These are phyloP conservation scores for Pseudogymnoascus sp. DNA, from an alignment of 2,329 filamentous ascomycete species.

Conservation along the genomic window DNA sequence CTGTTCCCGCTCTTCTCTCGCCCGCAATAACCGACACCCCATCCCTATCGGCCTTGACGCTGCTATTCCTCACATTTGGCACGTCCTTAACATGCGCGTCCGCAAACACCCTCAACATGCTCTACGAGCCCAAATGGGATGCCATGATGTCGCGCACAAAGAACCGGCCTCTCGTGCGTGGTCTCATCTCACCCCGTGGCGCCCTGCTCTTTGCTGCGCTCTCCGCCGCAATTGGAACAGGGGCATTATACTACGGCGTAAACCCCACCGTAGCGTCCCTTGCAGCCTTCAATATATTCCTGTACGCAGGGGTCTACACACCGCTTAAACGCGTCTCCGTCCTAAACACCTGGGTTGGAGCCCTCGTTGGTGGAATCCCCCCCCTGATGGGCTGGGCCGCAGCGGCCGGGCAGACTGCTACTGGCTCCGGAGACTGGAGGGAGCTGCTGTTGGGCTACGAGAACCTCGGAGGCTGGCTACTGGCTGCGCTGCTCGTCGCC, in stretches of 20 bases:
- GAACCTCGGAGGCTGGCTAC: slow-evolving; percentile 74
- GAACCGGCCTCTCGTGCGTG: slow-evolving; percentile 79
- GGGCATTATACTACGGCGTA: slow-evolving; percentile 75
- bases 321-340: slow-evolving; percentile 80
- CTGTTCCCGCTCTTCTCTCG: slow-evolving; percentile 75
- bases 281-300: slow-evolving; percentile 71
- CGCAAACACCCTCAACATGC: slow-evolving; percentile 94
- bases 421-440: slow-evolving; percentile 62
- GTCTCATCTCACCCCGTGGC: slow-evolving; percentile 60
- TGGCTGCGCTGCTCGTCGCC: slow-evolving; percentile 75
- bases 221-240: slow-evolving; percentile 60
- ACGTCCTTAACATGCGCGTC: slow-evolving; percentile 83
- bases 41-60: slow-evolving; percentile 80
- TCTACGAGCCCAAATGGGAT: slow-evolving; percentile 85
- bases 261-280: slow-evolving; percentile 88
- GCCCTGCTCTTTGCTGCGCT: slow-evolving; percentile 73
- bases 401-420: slow-evolving; percentile 79
- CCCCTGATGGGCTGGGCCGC: slow-evolving; percentile 98
- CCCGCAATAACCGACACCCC: slow-evolving; percentile 57
- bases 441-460: slow-evolving; percentile 67
- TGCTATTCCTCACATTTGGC: slow-evolving; percentile 83
- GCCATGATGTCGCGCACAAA: slow-evolving; percentile 89
- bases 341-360: slow-evolving; percentile 91
- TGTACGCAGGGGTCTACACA: slow-evolving; percentile 91
- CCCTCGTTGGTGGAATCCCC: slow-evolving; percentile 84